Evolutionary conservation across 139 green algal species (phyloP), one percentile per base, ranked within the genome.

Genomic region (Tetraselmis chui): DNA sequence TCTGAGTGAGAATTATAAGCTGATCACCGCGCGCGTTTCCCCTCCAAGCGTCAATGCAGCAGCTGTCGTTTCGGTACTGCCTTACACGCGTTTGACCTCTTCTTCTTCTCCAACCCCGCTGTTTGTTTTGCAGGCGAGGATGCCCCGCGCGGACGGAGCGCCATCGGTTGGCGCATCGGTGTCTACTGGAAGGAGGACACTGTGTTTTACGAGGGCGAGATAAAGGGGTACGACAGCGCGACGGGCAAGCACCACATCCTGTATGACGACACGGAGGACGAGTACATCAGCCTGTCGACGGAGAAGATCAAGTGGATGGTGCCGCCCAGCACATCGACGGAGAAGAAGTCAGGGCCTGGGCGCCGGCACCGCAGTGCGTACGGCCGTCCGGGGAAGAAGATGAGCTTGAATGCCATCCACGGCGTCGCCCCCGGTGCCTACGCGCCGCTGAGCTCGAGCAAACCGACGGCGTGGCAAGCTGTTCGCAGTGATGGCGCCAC

Each of bases 101-200:
- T n/a, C n/a, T n/a, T n/a, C n/a, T n/a, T n/a, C n/a, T n/a, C n/a
- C n/a, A n/a, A n/a, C n/a, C n/a, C n/a, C n/a, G n/a, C n/a, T n/a
- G n/a, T n/a, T n/a, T n/a, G n/a, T n/a, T n/a, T 5, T 30, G 32
- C 79, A 82, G 79, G 79, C 1, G 59, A 30, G 26, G n/a, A 27
- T 25, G 31, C 28, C 5, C 79, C 79, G 28, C 26, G 24, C 2
- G 79, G 28, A 5, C 29, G 80, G 82, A 25, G 30, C 29, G 82
- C 76, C 1, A 32, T 85, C 2, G 82, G 82, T 59, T 85, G 82
- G 82, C 32, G 59, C 23, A 29, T 85, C 5, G 45, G 76, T 2
- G 30, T 85, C 2, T 81, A 82, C 76, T 85, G 82, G 82, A 29
- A 75, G 28, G 82, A 82, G 0, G 76, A 85, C 77, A 81, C 29